Conservation (phyloP, 148 eudicot species). For the Silene conica region DNA sequence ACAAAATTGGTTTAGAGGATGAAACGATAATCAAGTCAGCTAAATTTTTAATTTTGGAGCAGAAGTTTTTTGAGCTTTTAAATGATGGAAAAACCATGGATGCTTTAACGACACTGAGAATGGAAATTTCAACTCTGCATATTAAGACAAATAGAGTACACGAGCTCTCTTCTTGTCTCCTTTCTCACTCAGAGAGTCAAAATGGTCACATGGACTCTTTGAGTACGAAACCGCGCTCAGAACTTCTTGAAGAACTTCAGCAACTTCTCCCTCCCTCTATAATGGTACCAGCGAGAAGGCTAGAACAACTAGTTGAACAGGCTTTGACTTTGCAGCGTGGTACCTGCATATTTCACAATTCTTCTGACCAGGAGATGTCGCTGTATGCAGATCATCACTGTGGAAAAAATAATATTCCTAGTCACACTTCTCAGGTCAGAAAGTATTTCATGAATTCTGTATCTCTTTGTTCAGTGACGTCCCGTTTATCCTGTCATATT, state of each 20-base stretch:
- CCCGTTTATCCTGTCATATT: not conserved
- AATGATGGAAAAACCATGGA: slow-evolving; percentile 50
- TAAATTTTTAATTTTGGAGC: slow-evolving; percentile 66
- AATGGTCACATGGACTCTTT: slow-evolving; percentile 24
- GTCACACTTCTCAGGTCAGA: slow-evolving; percentile 64
- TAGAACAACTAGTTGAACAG: slow-evolving; percentile 75
- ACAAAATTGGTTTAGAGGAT: slow-evolving; percentile 48
- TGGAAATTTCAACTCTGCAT: slow-evolving; percentile 61
- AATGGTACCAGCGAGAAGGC: slow-evolving; percentile 60
- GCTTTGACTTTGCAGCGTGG: slow-evolving; percentile 66
- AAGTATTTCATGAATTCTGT: slow-evolving; percentile 4
- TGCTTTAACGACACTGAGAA: slow-evolving; percentile 68
- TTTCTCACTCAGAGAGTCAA: slow-evolving; percentile 36
- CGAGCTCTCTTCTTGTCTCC: slow-evolving; percentile 55
- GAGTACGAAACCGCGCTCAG: slow-evolving; percentile 39
- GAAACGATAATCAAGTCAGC: slow-evolving; percentile 47
- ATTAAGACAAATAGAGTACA: slow-evolving; percentile 45
- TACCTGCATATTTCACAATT: slow-evolving; percentile 66
- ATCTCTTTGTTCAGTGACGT: not conserved
- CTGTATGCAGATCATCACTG: slow-evolving; percentile 72
- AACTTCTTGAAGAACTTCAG: slow-evolving; percentile 61
- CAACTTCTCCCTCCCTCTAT: slow-evolving; percentile 63
- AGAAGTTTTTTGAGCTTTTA: slow-evolving; percentile 73
- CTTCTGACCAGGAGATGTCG: slow-evolving; percentile 58
- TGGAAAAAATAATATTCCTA: slow-evolving; percentile 78